Percentiles rank a stretch among this genome's conserved stretches.
Conservation (phyloP, 305 asterid genomes). For the Fraxinus sp. region DNA sequence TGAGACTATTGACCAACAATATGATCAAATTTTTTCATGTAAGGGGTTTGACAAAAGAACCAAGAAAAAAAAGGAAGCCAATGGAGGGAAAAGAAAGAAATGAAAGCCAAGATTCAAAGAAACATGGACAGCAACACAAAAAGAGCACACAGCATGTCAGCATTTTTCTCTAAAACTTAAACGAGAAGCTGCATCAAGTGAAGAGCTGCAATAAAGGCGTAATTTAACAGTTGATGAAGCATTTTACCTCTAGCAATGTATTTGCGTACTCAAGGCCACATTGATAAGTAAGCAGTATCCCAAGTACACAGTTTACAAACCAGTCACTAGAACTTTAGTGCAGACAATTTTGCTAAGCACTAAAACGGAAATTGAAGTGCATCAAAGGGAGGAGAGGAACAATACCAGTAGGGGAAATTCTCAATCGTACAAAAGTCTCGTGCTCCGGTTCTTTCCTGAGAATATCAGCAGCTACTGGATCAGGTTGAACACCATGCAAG, state of each 20-base stretch:
- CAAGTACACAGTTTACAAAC: not conserved
- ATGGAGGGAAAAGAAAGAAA: not conserved
- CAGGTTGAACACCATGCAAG: slow-evolving; percentile 94
- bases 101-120: not conserved
- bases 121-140: not conserved
- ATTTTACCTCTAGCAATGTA: slow-evolving; percentile 16
- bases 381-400: slow-evolving; percentile 24
- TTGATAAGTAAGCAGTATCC: not conserved
- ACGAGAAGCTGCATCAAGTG: slow-evolving; percentile 13
- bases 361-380: slow-evolving; percentile 6
- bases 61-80: not conserved
- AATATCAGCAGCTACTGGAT: slow-evolving; percentile 97
- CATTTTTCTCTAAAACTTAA: slow-evolving; percentile 3
- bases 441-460: slow-evolving; percentile 97
- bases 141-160: not conserved
- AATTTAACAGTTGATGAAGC: slow-evolving; percentile 13
- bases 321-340: not conserved
- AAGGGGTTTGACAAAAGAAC: not conserved
- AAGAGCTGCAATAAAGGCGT: not conserved
- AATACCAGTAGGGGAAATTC: slow-evolving; percentile 79
- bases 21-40: slow-evolving; percentile 15
- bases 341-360: slow-evolving; percentile 7
- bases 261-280: not conserved
- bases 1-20: slow-evolving; percentile 8
- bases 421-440: slow-evolving; percentile 89